Evolutionary conservation across 768 basidiomycete species (phyloP).

Genomic region (Podaxis mareebaensis): DNA sequence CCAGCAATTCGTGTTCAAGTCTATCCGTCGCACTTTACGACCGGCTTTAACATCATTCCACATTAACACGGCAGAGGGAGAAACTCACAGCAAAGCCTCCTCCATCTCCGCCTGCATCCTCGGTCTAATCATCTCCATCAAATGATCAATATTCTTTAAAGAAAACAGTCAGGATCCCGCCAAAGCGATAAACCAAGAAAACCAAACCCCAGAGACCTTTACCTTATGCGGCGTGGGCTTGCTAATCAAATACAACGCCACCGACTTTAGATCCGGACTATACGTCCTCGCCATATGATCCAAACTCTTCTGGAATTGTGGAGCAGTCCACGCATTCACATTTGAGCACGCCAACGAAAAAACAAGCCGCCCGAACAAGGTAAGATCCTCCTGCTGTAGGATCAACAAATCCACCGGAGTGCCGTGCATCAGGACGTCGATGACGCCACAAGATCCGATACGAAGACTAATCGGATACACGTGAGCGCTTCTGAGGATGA

Average conservation of each 20-base stretch:
- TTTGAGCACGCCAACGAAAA: constrained; percentile 78
- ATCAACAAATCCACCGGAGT: constrained; percentile 56
- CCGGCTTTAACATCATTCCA: background rate
- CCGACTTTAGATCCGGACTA: constrained; percentile 78
- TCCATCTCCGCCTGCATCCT: constrained; percentile 80
- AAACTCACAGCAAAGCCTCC: constrained; percentile 71
- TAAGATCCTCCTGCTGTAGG: constrained; percentile 86
- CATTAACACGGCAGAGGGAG: background rate
- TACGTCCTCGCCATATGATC: constrained; percentile 76
- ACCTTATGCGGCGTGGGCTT: constrained; percentile 72
- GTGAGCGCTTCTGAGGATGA: background rate
- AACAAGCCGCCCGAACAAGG: constrained; percentile 83
- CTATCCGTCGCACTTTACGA: constrained; percentile 69
- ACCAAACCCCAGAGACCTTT: constrained; percentile 43
- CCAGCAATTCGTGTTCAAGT: constrained; percentile 79
- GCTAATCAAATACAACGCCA: constrained; percentile 74
- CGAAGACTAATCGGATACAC: constrained; percentile 53
- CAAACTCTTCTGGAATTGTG: constrained; percentile 69
- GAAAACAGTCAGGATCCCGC: background rate
- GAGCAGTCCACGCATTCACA: constrained; percentile 54
- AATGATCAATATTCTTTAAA: constrained; percentile 69
- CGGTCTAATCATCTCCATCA: constrained; percentile 78
- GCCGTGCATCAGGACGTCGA: constrained; percentile 84
- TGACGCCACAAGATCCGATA: constrained; percentile 83
- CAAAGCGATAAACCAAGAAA: background rate